These are phyloP conservation scores for Aspergillus asperescens DNA, from an alignment of 495 filamentous ascomycete species.

Conservation along the genomic window DNA sequence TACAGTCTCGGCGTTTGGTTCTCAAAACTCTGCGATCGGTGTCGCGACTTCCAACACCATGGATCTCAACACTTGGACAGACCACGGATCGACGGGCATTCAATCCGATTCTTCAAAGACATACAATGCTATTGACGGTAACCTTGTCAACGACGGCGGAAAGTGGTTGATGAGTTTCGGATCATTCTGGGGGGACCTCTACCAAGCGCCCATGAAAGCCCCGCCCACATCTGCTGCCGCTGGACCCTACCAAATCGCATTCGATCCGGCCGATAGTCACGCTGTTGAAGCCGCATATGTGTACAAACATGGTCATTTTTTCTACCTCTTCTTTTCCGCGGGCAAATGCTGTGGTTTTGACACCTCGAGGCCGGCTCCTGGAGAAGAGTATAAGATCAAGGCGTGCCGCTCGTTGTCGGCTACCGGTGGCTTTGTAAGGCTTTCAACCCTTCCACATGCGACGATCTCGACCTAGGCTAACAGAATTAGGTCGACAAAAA, in stretches of 20 bases:
- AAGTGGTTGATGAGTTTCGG: constrained; percentile 61
- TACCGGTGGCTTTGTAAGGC: constrained; percentile 50
- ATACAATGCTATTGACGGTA: constrained; percentile 73
- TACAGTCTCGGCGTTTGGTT: constrained; percentile 61
- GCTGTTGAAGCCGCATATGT: constrained; percentile 58
- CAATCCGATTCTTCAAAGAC: constrained; percentile 35
- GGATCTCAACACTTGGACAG: constrained; percentile 56
- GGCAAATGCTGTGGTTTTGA: constrained; percentile 64
- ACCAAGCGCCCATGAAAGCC: constrained; percentile 56
- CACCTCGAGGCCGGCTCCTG: constrained; percentile 43
- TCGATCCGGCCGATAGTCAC: constrained; percentile 46
- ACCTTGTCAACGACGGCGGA: constrained; percentile 48
- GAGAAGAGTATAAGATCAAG: constrained; percentile 66
- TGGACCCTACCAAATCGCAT: constrained; percentile 48
- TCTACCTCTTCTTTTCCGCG: constrained; percentile 65
- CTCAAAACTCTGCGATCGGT: constrained; percentile 61
- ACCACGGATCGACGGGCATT: constrained; percentile 50
- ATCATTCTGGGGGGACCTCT: constrained; percentile 66
- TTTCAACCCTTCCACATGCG: neutral
- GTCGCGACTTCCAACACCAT: constrained; percentile 59
- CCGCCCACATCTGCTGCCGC: constrained; percentile 36
- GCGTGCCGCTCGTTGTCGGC: constrained; percentile 57
- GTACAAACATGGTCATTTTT: constrained; percentile 54
- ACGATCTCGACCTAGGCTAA: neutral
- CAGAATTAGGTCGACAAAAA: constrained; percentile 45